Conservation (phyloP, 805 yeast genomes). For the Saturnispora sanitii region DNA sequence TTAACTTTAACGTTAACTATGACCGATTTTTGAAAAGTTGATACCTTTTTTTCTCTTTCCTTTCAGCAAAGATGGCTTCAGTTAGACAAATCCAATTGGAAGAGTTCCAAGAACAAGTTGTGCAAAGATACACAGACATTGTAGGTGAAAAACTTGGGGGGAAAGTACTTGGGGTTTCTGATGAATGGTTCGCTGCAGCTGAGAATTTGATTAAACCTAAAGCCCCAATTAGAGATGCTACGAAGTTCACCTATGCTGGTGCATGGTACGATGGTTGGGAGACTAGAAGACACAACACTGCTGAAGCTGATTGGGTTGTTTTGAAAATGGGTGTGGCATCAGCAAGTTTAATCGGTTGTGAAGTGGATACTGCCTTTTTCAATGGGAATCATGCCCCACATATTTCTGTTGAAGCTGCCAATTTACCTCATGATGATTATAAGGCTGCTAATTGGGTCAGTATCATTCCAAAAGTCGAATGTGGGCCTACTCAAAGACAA, state of each 20-base stretch:
- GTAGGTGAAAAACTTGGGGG: constrained; percentile 83
- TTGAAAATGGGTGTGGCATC: constrained; percentile 74
- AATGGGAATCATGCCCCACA: constrained; percentile 93
- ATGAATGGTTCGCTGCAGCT: constrained; percentile 96
- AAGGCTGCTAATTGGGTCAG: constrained; percentile 51
- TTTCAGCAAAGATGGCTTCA: constrained; percentile 7
- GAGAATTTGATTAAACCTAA: constrained; percentile 73
- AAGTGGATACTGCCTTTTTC: constrained; percentile 89
- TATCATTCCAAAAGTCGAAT: constrained; percentile 59
- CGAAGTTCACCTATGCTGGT: constrained; percentile 72
- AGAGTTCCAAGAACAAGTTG: constrained; percentile 38
- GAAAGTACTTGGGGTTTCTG: constrained; percentile 54
- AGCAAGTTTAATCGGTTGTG: constrained; percentile 73
- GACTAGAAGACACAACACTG: constrained; percentile 85
- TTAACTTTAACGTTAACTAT: no score
- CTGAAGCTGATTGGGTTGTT: constrained; percentile 80
- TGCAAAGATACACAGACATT: constrained; percentile 59
- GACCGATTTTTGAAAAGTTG: no score
- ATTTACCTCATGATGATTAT: constrained; percentile 28
- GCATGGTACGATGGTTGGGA: constrained; percentile 99
- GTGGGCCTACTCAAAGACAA: constrained; percentile 85
- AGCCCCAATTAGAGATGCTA: constrained; percentile 73
- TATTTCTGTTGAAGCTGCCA: constrained; percentile 71
- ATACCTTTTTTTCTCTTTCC: no score
- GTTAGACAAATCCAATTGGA: constrained; percentile 21